Base-by-base conservation (phyloP, 805 yeast species). In the Diddensiella transvaalensis region DNA sequence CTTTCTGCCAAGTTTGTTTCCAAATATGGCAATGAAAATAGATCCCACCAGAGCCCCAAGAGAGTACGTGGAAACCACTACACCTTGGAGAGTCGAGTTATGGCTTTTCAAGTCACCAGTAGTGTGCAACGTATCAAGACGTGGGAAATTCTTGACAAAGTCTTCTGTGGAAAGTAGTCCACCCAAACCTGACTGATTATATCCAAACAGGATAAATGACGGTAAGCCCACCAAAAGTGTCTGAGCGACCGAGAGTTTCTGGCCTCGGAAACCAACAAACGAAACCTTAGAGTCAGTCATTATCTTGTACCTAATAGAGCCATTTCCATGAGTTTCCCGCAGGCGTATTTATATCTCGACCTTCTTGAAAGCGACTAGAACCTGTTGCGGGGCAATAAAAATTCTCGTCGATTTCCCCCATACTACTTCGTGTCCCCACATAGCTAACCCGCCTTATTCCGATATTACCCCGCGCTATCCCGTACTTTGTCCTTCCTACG, bases 1-100 rank as follows among this genome's bases (percentile, higher is more conserved):
- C 62, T 83, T 88, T 59, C 98, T 79, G 33, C 99, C 99, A 53
- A 84, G 69, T 22, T 78, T 61, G 62, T 93, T 96, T 40, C 96
- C 96, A 22, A 79, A 64, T 46, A 63, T 65, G 0, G 76, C 77
- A 1, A 76, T 76, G 30, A 67, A 60, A 40, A 73, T 68, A 5
- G 74, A 68, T 4, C 77, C 73, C 29, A 69, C 54, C 15, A 73
- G 59, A 2, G 77, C 76, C 1, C 78, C 78, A 22, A 74, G 68
- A 51, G 73, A 77, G 45, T 73, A 59, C 40, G 73, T 71, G 17
- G 78, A 75, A 40, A 73, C 72, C 74, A 73, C 73, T 26, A 75
- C 69, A 15, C 78, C 78, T 5, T 70, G 60, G 10, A 57, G 70
- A 3, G 69, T 72, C 1, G 77, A 76, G 13, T 67, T 57, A n/a